These are phyloP conservation scores for Coccomyxa sp. DNA, from an alignment of 139 green algal genomes.

Conservation along the genomic window DNA sequence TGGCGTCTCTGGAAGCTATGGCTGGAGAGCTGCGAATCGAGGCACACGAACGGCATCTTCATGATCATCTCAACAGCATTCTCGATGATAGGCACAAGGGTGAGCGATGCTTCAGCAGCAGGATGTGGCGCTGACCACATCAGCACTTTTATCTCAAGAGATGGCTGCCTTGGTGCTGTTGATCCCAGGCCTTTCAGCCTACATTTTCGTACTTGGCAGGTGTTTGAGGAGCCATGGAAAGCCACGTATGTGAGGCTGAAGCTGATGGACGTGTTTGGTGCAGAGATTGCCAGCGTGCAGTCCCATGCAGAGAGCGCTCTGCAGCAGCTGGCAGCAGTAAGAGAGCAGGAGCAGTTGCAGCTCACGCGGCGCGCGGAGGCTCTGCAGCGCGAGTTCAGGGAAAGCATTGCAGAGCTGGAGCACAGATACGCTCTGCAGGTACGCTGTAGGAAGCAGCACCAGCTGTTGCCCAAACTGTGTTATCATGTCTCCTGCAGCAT, in stretches of 20 bases:
- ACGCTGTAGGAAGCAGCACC: no score
- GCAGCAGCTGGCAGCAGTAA: neutral
- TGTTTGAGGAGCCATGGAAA: no score
- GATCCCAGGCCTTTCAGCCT: no score
- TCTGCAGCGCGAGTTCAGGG: neutral
- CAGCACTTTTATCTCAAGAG: no score
- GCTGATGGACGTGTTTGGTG: no score
- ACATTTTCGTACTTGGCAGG: no score
- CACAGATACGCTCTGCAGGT: neutral
- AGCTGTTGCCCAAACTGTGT: no score
- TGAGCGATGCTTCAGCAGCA: no score
- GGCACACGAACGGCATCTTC: neutral
- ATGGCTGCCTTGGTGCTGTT: no score
- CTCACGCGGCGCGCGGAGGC: neutral
- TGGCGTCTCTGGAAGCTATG: neutral
- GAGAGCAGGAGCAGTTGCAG: neutral
- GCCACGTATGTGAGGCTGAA: no score
- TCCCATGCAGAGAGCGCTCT: neutral
- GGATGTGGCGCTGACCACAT: no score
- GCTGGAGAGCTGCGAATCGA: neutral
- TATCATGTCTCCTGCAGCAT: no score
- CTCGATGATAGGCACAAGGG: neutral
- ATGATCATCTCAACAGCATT: neutral
- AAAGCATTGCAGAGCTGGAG: neutral
- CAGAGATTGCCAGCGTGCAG: neutral